Conservation (phyloP, 75 land plant species). For the Selaginella moellendorffii region DNA sequence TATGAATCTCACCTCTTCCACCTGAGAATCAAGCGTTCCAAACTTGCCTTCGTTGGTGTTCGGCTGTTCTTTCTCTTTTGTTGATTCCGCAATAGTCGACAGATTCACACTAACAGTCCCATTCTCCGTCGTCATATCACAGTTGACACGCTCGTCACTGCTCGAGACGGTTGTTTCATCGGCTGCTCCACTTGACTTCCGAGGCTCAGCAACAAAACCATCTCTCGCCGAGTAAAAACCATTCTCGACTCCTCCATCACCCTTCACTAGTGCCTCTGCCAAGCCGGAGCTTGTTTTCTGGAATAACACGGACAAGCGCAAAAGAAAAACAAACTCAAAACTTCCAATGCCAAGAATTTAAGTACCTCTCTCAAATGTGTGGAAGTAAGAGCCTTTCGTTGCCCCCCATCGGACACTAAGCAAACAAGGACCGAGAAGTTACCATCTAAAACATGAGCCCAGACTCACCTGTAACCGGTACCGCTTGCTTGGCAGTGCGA, state of each 20-base stretch:
- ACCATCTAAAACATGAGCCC: not conserved
- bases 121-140: slow-evolving; percentile 12
- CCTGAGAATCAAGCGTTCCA: slow-evolving; percentile 44
- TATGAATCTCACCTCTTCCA: slow-evolving; percentile 56
- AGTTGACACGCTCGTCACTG: not conserved
- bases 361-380: slow-evolving; percentile 3
- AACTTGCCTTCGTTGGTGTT: not conserved
- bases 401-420: slow-evolving; percentile 2
- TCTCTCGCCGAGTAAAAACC: not conserved
- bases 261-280: not conserved
- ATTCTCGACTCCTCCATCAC: slow-evolving; percentile 20
- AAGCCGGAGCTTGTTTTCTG: not conserved
- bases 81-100: not conserved
- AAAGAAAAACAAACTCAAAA: not conserved
- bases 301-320: not conserved
- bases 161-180: not conserved
- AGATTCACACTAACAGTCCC: slow-evolving; percentile 11
- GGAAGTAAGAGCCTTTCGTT: not conserved
- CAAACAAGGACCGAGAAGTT: not conserved
- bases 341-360: not conserved
- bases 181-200: not conserved
- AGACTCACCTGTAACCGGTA: not conserved
- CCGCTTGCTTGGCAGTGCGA: slow-evolving; percentile 76
- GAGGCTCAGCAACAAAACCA: not conserved
- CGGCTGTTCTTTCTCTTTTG: not conserved